Conservation (phyloP, 2,329 filamentous ascomycete species). For the Alternaria brassicae region DNA sequence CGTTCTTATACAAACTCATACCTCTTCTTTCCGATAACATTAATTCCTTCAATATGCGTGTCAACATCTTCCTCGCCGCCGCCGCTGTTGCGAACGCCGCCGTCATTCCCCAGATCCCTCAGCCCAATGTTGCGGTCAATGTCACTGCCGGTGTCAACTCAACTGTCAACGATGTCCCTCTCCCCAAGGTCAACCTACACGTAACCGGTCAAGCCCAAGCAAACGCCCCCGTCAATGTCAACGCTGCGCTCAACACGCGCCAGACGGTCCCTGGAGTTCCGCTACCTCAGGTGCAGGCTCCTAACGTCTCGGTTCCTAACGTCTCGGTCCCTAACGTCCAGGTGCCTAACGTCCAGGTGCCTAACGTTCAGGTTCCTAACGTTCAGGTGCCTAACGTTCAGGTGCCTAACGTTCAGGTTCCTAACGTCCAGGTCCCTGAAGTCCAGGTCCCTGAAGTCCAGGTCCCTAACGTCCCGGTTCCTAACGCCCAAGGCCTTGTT, state of each 20-base stretch:
- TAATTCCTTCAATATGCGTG: background rate
- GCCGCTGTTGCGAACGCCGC: constrained; percentile 2
- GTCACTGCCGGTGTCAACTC: background rate
- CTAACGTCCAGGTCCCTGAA: background rate
- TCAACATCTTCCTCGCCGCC: background rate
- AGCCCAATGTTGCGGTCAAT: background rate
- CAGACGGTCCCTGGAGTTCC: background rate
- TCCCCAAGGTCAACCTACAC: background rate
- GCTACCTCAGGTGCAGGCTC: too few relatives aligned
- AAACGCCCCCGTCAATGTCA: background rate
- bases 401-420: background rate
- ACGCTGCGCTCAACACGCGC: background rate
- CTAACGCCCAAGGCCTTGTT: background rate
- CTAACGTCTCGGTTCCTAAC: background rate
- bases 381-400: background rate
- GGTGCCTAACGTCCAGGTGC: background rate
- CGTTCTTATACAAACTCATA: background rate
- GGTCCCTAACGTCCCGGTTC: background rate
- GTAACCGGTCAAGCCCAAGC: background rate
- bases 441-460: background rate
- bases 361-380: background rate
- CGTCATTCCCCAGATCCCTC: background rate
- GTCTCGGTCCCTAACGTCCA: background rate
- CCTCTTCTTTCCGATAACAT: background rate
- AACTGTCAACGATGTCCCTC: background rate